Evolutionary conservation across 1,139 yeast genomes (phyloP), one percentile per base, ranked within the genome.

Genomic region (Nematodospora anomalae): DNA sequence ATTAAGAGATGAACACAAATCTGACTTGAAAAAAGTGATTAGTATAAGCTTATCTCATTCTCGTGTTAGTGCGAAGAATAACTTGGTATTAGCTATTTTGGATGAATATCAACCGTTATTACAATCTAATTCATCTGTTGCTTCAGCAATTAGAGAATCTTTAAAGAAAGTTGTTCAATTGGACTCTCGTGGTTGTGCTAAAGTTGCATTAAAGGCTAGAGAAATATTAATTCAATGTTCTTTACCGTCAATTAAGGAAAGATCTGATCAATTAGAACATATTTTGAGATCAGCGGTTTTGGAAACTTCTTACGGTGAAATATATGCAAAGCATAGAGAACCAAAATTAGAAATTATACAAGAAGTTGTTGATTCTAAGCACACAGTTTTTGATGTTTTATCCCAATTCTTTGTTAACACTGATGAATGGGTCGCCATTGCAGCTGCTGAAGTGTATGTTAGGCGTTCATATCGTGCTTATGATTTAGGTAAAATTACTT

Each of bases 401-500:
- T 76, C 95, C 25, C 97, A 88, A 67, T 92, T 94, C 65, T 79
- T 92, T 64, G 79, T 79, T 36, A 86, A 88, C 51, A 55, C 74
- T 15, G 97, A 94, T 55, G 86, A 86, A 36, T 86, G 88, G 76
- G 94, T 92, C 44, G 85, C 94, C 4, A 78, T 92, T 53, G 97
- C 98, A 26, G 97, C 98, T 29, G 88, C 95, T 33, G 97, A 92
- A 64, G 95, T 92, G 40, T 92, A 92, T 62, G 83, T 90, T 41
- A 84, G 98, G 64, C 85, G 98, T 60, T 95, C 97, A 34, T 92
- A 90, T 73, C 82, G 97, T 58, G 97, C 97, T 29, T 94, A 94
- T 65, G 83, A 89, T 27, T 81, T 92, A 47, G 85, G 88, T 39
- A 83, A 82, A 44, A 76, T 92, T 40, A 67, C 71, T 38, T 86